These are phyloP conservation scores for Fraxinus nigra DNA, from an alignment of 305 asterid genomes.

Conservation along the genomic window DNA sequence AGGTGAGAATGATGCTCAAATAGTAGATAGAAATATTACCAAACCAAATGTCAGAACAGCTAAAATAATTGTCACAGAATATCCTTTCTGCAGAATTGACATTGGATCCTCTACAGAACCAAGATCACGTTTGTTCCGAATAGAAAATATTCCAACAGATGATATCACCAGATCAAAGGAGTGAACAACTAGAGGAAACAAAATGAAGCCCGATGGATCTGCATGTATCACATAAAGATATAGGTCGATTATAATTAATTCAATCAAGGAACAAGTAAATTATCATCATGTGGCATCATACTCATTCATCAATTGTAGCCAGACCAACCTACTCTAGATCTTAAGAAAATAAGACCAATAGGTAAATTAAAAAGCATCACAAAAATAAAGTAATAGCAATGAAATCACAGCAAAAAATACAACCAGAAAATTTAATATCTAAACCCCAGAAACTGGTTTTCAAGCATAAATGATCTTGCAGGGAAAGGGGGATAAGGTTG, in stretches of 20 bases:
- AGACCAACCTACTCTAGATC: slow-evolving; percentile 9
- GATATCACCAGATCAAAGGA: slow-evolving; percentile 95
- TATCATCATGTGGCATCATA: slow-evolving; percentile 11
- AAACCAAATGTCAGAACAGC: slow-evolving; percentile 92
- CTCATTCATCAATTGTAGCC: not conserved
- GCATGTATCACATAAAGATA: slow-evolving; percentile 37
- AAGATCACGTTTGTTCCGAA: slow-evolving; percentile 70
- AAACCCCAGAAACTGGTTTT: not conserved
- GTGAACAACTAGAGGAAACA: slow-evolving; percentile 98
- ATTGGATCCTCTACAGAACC: slow-evolving; percentile 90
- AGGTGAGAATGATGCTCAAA: slow-evolving; percentile 14
- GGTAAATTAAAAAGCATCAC: not conserved
- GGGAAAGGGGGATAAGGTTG: not conserved
- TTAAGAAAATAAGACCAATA: slow-evolving; percentile 2
- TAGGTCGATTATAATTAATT: slow-evolving; percentile 12
- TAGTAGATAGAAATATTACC: slow-evolving; percentile 53
- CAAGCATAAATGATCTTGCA: not conserved
- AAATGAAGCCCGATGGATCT: slow-evolving; percentile 97
- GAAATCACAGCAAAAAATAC: slow-evolving; percentile 1
- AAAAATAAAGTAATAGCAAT: not conserved
- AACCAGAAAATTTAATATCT: slow-evolving; percentile 1
- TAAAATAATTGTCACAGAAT: slow-evolving; percentile 77
- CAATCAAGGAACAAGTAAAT: slow-evolving; percentile 5
- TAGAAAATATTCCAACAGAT: slow-evolving; percentile 86
- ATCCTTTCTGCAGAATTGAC: slow-evolving; percentile 92